Evolutionary conservation across 106 monocot genomes (phyloP).

Genomic region (Narthecium ossifragum): DNA sequence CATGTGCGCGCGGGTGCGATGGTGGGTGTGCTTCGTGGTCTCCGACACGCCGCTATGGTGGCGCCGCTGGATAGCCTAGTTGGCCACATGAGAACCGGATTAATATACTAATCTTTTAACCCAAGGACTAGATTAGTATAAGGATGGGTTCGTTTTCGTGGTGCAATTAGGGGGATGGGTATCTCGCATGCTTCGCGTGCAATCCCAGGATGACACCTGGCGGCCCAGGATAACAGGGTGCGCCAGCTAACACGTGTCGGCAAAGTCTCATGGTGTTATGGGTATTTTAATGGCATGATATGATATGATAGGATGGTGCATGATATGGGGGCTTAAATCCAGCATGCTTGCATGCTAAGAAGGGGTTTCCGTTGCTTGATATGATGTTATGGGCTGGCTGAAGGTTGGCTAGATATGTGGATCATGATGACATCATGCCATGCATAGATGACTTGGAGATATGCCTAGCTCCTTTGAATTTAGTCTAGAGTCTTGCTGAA

Average conservation of each 20-base stretch:
- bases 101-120: too few relatives aligned
- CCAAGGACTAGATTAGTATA: too few relatives aligned
- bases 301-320: too few relatives aligned
- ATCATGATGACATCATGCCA: not conserved
- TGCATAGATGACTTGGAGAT: too few relatives aligned
- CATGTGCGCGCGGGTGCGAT: not conserved
- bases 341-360: not conserved
- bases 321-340: not conserved
- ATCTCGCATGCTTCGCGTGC: not conserved
- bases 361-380: too few relatives aligned
- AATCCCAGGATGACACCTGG: slow-evolving; percentile 3
- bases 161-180: not conserved
- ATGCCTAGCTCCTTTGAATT: too few relatives aligned
- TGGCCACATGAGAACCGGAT: too few relatives aligned
- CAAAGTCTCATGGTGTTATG: not conserved
- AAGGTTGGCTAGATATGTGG: not conserved
- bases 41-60: not conserved
- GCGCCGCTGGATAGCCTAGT: too few relatives aligned
- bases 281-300: too few relatives aligned
- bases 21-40: slow-evolving; percentile 2
- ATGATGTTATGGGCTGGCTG: too few relatives aligned
- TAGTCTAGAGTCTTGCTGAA: too few relatives aligned
- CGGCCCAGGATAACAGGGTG: not conserved
- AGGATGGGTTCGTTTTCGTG: too few relatives aligned
- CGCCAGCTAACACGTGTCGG: slow-evolving; percentile 6